Evolutionary conservation across 768 basidiomycete species (phyloP).

Genomic region (Boletus fagicola): DNA sequence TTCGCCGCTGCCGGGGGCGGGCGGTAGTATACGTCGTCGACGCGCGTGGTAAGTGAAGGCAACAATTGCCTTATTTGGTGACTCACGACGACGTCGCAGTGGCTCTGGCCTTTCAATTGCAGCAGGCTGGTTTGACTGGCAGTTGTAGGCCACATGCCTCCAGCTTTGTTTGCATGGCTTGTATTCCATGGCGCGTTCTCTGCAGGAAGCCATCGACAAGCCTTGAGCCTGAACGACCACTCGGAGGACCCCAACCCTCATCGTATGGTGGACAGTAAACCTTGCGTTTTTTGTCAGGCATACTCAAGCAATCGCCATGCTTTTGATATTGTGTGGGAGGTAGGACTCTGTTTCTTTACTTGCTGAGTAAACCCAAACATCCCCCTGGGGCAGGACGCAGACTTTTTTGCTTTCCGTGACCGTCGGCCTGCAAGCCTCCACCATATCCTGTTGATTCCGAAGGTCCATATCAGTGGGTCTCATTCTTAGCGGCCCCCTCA

Average conservation of each 20-base stretch:
- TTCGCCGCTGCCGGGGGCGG: not conserved
- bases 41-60: slow-evolving; percentile 1
- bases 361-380: not conserved
- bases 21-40: not conserved
- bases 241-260: not conserved
- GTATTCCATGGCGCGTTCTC: not conserved
- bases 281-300: slow-evolving; percentile 43
- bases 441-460: slow-evolving; percentile 54
- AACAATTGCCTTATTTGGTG: slow-evolving; percentile 16
- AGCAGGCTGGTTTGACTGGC: not conserved
- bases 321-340: slow-evolving; percentile 54
- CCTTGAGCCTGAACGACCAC: not conserved
- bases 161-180: slow-evolving; percentile 12
- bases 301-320: slow-evolving; percentile 35
- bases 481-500: not conserved
- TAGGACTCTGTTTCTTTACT: slow-evolving; percentile 7
- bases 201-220: not conserved
- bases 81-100: too few species aligned
- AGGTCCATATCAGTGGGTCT: slow-evolving; percentile 46
- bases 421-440: slow-evolving; percentile 46
- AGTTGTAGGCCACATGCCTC: not conserved
- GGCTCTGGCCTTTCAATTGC: not conserved
- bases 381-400: slow-evolving; percentile 43
- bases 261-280: not conserved
- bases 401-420: slow-evolving; percentile 53